These are phyloP conservation scores for Ustilago bromivora DNA, from an alignment of 1,284 basidiomycete species.

Conservation along the genomic window DNA sequence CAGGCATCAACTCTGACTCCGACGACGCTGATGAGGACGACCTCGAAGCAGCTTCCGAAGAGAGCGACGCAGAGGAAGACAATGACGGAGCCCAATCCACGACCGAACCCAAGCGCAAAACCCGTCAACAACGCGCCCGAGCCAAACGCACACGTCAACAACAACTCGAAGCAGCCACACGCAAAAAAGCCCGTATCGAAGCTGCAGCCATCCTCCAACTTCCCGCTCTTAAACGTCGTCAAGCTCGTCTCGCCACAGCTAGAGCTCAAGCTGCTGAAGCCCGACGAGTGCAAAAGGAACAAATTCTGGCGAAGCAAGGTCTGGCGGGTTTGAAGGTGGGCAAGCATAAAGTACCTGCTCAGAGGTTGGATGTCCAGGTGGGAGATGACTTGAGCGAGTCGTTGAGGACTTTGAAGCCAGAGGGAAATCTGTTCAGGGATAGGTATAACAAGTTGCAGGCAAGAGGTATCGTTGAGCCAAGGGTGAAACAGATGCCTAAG, in stretches of 20 bases:
- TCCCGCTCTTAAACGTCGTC: slow-evolving; percentile 39
- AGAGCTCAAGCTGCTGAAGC: slow-evolving; percentile 34
- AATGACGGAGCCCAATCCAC: slow-evolving; percentile 3
- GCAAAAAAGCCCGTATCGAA: slow-evolving; percentile 48
- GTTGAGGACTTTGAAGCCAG: slow-evolving; percentile 85
- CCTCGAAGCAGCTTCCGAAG: not conserved
- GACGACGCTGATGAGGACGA: slow-evolving; percentile 23
- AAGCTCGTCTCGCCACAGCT: slow-evolving; percentile 26
- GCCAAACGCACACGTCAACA: slow-evolving; percentile 41
- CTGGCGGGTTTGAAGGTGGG: slow-evolving; percentile 55
- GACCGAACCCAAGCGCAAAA: slow-evolving; percentile 53
- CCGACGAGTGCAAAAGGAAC: slow-evolving; percentile 39
- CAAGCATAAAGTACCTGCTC: slow-evolving; percentile 45
- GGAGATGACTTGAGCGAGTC: slow-evolving; percentile 91
- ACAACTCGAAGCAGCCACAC: slow-evolving; percentile 22
- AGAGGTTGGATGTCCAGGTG: slow-evolving; percentile 79
- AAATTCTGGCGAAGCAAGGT: slow-evolving; percentile 39
- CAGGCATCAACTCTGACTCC: slow-evolving; percentile 13
- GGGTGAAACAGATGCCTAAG: slow-evolving; percentile 65
- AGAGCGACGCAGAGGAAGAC: slow-evolving; percentile 11
- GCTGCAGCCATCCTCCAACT: slow-evolving; percentile 47
- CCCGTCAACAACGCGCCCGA: slow-evolving; percentile 46
- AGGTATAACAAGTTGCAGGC: slow-evolving; percentile 85
- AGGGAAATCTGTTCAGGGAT: slow-evolving; percentile 92
- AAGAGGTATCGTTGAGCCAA: slow-evolving; percentile 81